A percentile compares a stretch with the other conserved stretches of the same genome.
Conservation (phyloP, 805 yeast species). For the Kodamaea kakaduensis region DNA sequence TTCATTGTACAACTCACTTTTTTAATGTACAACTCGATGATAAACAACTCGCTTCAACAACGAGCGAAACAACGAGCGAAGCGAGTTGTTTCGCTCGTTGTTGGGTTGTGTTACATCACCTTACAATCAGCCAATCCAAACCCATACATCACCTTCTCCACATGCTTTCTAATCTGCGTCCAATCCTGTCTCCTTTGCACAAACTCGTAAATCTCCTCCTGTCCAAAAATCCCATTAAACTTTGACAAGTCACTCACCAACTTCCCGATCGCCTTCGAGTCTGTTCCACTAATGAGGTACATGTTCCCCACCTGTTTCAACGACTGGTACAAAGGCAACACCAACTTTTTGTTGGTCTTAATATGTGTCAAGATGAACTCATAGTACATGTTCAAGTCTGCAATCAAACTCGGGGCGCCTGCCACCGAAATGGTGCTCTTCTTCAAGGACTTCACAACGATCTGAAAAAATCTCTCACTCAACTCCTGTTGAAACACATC, state of each 20-base stretch:
- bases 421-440: constrained; percentile 63
- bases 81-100: not conserved
- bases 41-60: no score
- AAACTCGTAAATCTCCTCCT: constrained; percentile 92
- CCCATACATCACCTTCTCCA: constrained; percentile 94
- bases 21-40: no score
- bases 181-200: constrained; percentile 87
- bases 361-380: constrained; percentile 54
- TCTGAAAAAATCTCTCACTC: constrained; percentile 77
- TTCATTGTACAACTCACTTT: no score
- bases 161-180: constrained; percentile 68
- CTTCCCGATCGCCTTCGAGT: constrained; percentile 79
- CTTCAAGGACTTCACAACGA: constrained; percentile 73
- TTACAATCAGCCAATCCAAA: constrained; percentile 75
- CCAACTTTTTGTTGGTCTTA: constrained; percentile 56
- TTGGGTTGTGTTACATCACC: constrained; percentile 35
- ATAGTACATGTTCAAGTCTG: constrained; percentile 77
- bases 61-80: no score
- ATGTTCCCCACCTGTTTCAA: constrained; percentile 82
- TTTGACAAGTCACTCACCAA: constrained; percentile 78
- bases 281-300: constrained; percentile 64
- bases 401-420: constrained; percentile 80
- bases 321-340: constrained; percentile 73
- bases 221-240: constrained; percentile 84
- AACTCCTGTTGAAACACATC: constrained; percentile 94